Evolutionary conservation across 768 basidiomycete species (phyloP), one percentile per base, ranked within the genome.

Genomic region (Lactifluus volemus): DNA sequence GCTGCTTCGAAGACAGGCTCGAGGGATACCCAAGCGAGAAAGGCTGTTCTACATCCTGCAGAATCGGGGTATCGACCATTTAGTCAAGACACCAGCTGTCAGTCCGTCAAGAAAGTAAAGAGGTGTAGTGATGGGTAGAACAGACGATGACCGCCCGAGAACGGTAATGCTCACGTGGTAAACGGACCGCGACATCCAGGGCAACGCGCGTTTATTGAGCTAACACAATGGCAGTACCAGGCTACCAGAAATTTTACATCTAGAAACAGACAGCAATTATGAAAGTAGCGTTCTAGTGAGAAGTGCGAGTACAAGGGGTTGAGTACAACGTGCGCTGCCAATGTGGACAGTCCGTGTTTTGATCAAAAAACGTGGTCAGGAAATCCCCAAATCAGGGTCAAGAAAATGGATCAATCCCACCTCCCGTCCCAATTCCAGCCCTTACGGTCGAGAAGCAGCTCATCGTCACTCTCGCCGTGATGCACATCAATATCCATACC

Each of bases 371-470:
- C 8, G 30, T 36, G 29, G 10, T 10, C 17, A 17, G n/a, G n/a
- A 12, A 17, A 25, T 39, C 38, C 19, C 25, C 44, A 12, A 29
- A 11, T 49, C 29, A 6, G 17, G 30, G 17, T 45, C n/a, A 47
- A 3, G 21, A 47, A 0, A 47, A 11, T 34, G 32, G 11, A 47
- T 17, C 56, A 58, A n/a, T 65, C 49, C 64, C 64, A 65, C 42
- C 29, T 51, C 15, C 64, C 64, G 41, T 66, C 63, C 63, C 65
- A 65, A 51, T 61, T 65, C 65, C 63, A 65, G 34, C 59, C 57
- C 55, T 52, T 65, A 21, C 34, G 19, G 11, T 61, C 63, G 10
- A 66, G 59, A 44, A 66, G 53, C 6, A 66, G 34, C 42, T 58
- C 59, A 42, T 66, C 65, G 44, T 66, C 65, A 21, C 65, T 65